These are phyloP conservation scores for Globisporangium nagaii DNA, from an alignment of 352 stramenopile species.

Conservation along the genomic window DNA sequence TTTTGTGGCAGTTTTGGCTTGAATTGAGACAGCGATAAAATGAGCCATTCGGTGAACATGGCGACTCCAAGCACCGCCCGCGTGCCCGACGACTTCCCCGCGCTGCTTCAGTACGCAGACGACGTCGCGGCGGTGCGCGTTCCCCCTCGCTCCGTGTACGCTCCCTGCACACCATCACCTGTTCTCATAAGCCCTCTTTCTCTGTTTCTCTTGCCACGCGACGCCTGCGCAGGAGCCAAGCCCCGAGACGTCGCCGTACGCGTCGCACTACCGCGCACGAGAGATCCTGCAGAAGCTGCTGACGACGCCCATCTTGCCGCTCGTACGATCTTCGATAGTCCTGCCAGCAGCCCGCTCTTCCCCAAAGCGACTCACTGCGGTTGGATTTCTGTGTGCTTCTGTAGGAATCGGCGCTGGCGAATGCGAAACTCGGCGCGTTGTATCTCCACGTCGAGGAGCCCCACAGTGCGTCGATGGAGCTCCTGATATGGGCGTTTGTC, in stretches of 20 bases:
- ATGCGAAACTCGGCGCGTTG: conserved; percentile 34
- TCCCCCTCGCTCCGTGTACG: neutral
- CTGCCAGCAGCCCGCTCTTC: no score
- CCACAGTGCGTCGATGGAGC: conserved; percentile 31
- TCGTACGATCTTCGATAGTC: conserved; percentile 17
- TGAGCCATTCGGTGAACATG: no score
- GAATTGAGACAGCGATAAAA: no score
- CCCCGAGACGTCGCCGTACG: conserved; percentile 43
- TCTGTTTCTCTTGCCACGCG: neutral
- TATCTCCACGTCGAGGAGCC: conserved; percentile 61
- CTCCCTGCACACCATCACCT: no score
- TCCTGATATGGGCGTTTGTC: neutral
- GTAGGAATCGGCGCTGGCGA: conserved; percentile 30
- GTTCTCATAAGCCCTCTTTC: no score
- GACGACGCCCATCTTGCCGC: conserved; percentile 18
- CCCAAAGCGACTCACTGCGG: neutral
- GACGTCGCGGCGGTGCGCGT: conserved; percentile 23
- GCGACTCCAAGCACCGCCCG: no score
- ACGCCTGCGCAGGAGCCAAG: conserved; percentile 33
- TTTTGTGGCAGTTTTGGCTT: no score
- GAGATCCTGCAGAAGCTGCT: conserved; percentile 55
- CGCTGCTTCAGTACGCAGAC: conserved; percentile 24
- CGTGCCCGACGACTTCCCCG: conserved; percentile 30
- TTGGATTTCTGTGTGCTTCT: neutral
- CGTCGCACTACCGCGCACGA: conserved; percentile 41